Conservation (phyloP, 345 rosid species). For the Camelina laxa region DNA sequence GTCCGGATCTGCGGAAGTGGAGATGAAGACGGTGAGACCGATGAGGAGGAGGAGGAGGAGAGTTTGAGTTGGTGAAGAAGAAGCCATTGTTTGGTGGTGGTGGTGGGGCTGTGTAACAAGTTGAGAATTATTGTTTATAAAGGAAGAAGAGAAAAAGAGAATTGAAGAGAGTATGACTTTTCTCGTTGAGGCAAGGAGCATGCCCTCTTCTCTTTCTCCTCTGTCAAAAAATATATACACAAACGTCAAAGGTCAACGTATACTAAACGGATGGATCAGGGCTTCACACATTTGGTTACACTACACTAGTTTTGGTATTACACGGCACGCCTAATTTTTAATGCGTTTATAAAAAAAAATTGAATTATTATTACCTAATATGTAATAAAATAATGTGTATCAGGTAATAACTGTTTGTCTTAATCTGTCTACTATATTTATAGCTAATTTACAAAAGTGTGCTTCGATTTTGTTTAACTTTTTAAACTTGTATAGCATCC, state of each 20-base stretch:
- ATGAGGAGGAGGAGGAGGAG: conserved; percentile 26
- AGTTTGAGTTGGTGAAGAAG: conserved; percentile 31
- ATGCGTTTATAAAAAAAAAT: neutral
- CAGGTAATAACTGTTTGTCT: conserved; percentile 9
- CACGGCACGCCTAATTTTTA: neutral
- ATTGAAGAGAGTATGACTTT: conserved; percentile 33
- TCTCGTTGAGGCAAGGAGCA: conserved; percentile 25
- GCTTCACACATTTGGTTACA: neutral
- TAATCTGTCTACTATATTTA: neutral
- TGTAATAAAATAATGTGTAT: neutral
- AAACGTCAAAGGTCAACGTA: conserved; percentile 35
- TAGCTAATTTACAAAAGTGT: neutral
- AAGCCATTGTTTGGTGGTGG: conserved; percentile 36
- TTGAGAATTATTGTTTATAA: conserved; percentile 31
- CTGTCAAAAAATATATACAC: neutral
- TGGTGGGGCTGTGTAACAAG: conserved; percentile 27
- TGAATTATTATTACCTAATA: neutral
- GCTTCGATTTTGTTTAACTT: neutral
- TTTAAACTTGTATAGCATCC: neutral
- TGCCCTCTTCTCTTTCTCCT: neutral
- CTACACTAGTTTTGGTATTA: neutral
- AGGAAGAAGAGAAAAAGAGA: conserved; percentile 15
- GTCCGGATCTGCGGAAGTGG: conserved; percentile 66
- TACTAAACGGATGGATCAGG: conserved; percentile 9
- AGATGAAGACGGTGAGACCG: conserved; percentile 31